phyloP scores from a whole-genome alignment of 257 asterid genomes.

The Plantago ovata region DNA sequence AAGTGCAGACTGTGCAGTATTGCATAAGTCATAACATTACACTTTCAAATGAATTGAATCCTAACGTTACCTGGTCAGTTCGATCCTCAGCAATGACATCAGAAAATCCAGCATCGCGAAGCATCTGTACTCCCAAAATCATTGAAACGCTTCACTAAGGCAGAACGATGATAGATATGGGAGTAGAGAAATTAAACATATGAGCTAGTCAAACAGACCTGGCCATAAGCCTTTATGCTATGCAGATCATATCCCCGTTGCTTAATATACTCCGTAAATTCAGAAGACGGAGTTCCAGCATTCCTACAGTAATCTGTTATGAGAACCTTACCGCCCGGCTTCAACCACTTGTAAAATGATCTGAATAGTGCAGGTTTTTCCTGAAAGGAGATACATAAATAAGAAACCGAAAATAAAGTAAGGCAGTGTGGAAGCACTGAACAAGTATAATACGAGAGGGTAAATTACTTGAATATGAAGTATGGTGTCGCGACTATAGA shows the following conservation, averaged over 20 bases:
- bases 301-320: conserved; percentile 89
- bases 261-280: conserved; percentile 71
- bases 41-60: conserved; percentile 1
- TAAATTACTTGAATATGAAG: conserved; percentile 82
- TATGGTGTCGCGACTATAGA: conserved; percentile 94
- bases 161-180: not conserved
- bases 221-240: conserved; percentile 72
- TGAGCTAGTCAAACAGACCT: conserved; percentile 36
- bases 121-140: conserved; percentile 53
- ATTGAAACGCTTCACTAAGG: not conserved
- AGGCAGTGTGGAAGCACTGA: not conserved
- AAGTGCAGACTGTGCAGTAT: too few relatives aligned
- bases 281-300: conserved; percentile 66
- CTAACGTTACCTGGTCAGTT: conserved; percentile 66
- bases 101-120: conserved; percentile 76
- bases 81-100: conserved; percentile 91
- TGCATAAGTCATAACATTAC: too few relatives aligned
- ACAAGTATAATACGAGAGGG: conserved; percentile 6
- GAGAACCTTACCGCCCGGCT: conserved; percentile 95
- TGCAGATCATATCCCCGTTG: conserved; percentile 92
- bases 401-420: not conserved
- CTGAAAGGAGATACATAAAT: conserved; percentile 27
- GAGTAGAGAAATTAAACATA: not conserved
- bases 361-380: conserved; percentile 89
- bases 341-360: conserved; percentile 94